Evolutionary conservation across 495 filamentous ascomycete species (phyloP).

Genomic region (Oidiodendron maius): DNA sequence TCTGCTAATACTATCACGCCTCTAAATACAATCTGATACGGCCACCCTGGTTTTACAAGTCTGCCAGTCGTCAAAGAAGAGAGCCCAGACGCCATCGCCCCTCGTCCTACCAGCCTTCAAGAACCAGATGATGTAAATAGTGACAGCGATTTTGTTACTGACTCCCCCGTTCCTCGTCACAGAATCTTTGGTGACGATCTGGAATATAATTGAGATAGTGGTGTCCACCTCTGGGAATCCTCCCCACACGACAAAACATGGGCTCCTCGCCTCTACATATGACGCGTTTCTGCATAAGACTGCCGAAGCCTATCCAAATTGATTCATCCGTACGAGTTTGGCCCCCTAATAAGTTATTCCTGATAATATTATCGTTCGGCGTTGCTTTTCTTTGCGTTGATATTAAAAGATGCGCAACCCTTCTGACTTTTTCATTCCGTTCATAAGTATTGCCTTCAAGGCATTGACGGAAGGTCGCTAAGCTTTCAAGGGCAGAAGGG

Average conservation of each 20-base stretch:
- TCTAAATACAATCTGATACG: conserved; percentile 6
- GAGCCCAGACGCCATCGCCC: not conserved
- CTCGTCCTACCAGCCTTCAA: conserved; percentile 5
- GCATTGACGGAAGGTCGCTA: no score
- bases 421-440: no score
- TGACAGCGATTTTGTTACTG: conserved; percentile 41
- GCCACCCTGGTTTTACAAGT: conserved; percentile 8
- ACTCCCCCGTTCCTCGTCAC: conserved; percentile 32
- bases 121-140: conserved; percentile 28
- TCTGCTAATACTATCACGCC: not conserved
- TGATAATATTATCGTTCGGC: no score
- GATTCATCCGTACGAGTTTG: no score
- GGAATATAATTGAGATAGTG: conserved; percentile 41
- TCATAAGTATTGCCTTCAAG: no score
- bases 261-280: conserved; percentile 36
- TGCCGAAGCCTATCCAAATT: no score
- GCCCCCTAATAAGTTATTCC: no score
- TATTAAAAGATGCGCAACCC: no score
- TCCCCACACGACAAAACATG: conserved; percentile 12
- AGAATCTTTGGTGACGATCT: conserved; percentile 19
- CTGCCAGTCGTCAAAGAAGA: conserved; percentile 22
- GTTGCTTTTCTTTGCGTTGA: no score
- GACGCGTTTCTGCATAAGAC: no score
- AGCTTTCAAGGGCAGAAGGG: no score
- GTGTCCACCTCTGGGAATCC: conserved; percentile 40